Base-by-base conservation (phyloP, 371 early-diverging fungal species). In the Blyttiomyces sp. region DNA sequence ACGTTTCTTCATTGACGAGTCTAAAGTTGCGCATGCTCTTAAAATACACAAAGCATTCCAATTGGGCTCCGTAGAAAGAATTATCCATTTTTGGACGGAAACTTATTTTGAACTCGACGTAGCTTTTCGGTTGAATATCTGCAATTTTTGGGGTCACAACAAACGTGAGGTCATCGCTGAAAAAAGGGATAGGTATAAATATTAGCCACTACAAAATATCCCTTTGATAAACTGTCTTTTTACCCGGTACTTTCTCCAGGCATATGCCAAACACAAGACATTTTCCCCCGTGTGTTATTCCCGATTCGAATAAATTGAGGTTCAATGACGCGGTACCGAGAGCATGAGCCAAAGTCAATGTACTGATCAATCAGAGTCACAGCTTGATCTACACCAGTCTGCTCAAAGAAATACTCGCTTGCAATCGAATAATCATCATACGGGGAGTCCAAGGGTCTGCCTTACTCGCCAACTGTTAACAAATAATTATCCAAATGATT, bases 11-110 rank as follows among this genome's bases (percentile, higher is more conserved):
- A 36, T 69, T 76, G 4, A 81, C 79, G 4, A 81, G 63, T 30
- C 81, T 56, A 39, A 81, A 81, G 57, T 76, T 81, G 6, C 81
- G 49, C 81, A 81, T 81, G 59, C 69, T 71, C 45, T 81, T 81
- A 61, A 69, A 75, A 36, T 71, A 74, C 23, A 70, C 71, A 65
- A 74, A 79, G 55, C 81, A 79, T 52, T 79, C 81, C n/a, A 79
- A 58, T 44, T 79, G 70, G 24, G 57, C 56, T 4, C 75, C 73
- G 44, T 77, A 75, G 33, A 81, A 72, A 3, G 66, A 56, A 50
- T 79, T 77, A 43, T 81, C 81, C 19, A 63, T 50, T 21, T 49
- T 61, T 0, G 81, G 81, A 11, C 76, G 58, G 43, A 79, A 81
- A 43, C 59, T 51, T 21, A 81, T 72, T 11, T 63, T 51, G 49